Evolutionary conservation across 2,329 filamentous ascomycete genomes (phyloP), one percentile per base, ranked within the genome.

Genomic region (Cercospora brassicicola): DNA sequence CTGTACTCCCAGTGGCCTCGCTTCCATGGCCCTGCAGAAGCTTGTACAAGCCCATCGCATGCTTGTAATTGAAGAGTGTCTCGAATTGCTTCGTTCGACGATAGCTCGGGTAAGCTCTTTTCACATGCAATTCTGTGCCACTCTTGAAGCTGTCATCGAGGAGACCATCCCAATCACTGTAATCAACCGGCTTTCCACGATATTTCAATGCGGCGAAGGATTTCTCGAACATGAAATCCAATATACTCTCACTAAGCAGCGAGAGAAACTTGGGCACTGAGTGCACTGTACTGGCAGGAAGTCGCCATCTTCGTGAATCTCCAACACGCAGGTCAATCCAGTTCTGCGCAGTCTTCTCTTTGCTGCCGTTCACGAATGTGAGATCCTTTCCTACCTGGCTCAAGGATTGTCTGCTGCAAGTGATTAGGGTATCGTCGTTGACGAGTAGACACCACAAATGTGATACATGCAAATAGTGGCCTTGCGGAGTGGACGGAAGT

Each of bases 361-460:
- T 26, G 30, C 26, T 55, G 26, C 51, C 45, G 30, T 33, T 59
- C 13, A 31, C 20, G 23, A 63, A 55, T 18, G 28, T 53, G 31
- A 63, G 28, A 18, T 48, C 45, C 8, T 63, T 63, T 18, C 28
- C 31, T 11, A 69, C 33, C 42, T 57, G 30, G 30, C 33, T 64
- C 36, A 66, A 45, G 7, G 64, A 31, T 13, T 39, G 42, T 31
- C 57, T 67, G 51, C 69, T 70, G 64, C 66, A 70, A 13, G 69
- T 70, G 36, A 70, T 26, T 5, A 70, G 23, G 4, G 56, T 62
- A 36, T 70, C 59, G 11, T 70, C 56, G 64, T 69, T 67, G 13
- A 70, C 63, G 10, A 70, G 20, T 6, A 70, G 11, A 30, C 66
- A 66, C 69, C 69, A 70, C 23, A 70, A 13, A 42, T 53, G 36